These are phyloP conservation scores for Daldinia sp. DNA, from an alignment of 2,329 filamentous ascomycete species.

Conservation along the genomic window DNA sequence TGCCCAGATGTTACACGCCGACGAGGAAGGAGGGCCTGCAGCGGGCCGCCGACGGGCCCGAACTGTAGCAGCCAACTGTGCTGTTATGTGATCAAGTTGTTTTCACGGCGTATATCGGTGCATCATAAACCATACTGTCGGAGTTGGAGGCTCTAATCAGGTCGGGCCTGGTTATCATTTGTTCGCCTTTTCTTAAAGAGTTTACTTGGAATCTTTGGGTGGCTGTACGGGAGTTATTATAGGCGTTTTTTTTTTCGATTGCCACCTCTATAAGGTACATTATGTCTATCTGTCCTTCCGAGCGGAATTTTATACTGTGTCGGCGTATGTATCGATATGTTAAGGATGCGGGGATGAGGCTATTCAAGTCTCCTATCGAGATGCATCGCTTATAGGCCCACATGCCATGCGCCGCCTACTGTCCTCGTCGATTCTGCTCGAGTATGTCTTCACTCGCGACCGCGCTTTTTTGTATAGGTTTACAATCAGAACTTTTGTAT, in stretches of 20 bases:
- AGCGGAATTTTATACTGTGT: neutral
- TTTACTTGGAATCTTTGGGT: constrained; percentile 6
- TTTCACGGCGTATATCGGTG: constrained; percentile 21
- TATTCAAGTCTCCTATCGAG: neutral
- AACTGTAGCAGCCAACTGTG: constrained; percentile 66
- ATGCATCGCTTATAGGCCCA: neutral
- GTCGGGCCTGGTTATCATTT: constrained; percentile 9
- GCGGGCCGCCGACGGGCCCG: constrained; percentile 68
- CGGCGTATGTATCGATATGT: constrained; percentile 5
- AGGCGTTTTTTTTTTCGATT: neutral
- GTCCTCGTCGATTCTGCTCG: neutral
- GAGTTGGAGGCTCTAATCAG: constrained; percentile 19
- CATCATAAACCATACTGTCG: constrained; percentile 13
- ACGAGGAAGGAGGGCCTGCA: constrained; percentile 75
- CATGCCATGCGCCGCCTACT: neutral
- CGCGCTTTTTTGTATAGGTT: neutral
- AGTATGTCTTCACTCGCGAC: neutral
- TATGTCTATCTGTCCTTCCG: neutral
- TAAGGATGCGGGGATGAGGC: neutral
- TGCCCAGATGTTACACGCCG: constrained; percentile 79
- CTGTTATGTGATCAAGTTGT: constrained; percentile 66
- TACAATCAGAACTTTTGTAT: neutral
- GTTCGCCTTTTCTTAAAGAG: constrained; percentile 6
- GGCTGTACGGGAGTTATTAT: constrained; percentile 13
- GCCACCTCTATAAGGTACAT: constrained; percentile 1